Conservation (phyloP, 495 filamentous ascomycete genomes). For the Aspergillus kassunensis region DNA sequence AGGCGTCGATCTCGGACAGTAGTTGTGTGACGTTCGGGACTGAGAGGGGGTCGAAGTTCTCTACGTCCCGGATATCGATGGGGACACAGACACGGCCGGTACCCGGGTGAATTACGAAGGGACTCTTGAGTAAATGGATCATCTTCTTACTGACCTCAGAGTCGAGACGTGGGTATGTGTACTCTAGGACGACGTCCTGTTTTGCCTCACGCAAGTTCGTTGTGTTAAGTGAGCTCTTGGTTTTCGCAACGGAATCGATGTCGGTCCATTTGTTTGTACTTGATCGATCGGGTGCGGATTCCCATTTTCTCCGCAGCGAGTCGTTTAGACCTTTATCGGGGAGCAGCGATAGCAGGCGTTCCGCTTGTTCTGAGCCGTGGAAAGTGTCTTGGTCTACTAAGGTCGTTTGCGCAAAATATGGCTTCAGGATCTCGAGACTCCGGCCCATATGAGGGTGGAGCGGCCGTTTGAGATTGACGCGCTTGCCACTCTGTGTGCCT, state of each 20-base stretch:
- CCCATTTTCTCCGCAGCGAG: conserved; percentile 84
- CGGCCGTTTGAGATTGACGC: conserved; percentile 78
- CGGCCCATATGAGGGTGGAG: conserved; percentile 86
- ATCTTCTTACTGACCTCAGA: conserved; percentile 94
- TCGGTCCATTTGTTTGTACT: conserved; percentile 86
- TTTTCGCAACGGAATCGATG: conserved; percentile 79
- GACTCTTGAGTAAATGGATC: conserved; percentile 94
- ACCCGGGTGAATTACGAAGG: conserved; percentile 93
- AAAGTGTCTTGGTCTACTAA: conserved; percentile 86
- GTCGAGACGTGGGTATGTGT: conserved; percentile 97
- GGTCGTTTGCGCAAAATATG: conserved; percentile 75
- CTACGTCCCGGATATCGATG: conserved; percentile 66
- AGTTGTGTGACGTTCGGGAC: conserved; percentile 85
- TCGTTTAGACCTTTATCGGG: conserved; percentile 72
- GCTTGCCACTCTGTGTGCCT: conserved; percentile 79
- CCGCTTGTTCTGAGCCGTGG: conserved; percentile 57
- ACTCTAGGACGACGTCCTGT: conserved; percentile 91
- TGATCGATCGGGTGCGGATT: conserved; percentile 67
- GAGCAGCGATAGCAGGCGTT: conserved; percentile 71
- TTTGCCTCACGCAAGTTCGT: conserved; percentile 76
- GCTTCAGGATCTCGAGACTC: conserved; percentile 75
- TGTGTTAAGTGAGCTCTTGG: conserved; percentile 61
- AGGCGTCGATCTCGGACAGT: conserved; percentile 76
- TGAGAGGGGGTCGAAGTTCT: conserved; percentile 78
- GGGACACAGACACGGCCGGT: conserved; percentile 94